Base-by-base conservation (phyloP, 768 basidiomycete species). In the Hortiboletus campestris region DNA sequence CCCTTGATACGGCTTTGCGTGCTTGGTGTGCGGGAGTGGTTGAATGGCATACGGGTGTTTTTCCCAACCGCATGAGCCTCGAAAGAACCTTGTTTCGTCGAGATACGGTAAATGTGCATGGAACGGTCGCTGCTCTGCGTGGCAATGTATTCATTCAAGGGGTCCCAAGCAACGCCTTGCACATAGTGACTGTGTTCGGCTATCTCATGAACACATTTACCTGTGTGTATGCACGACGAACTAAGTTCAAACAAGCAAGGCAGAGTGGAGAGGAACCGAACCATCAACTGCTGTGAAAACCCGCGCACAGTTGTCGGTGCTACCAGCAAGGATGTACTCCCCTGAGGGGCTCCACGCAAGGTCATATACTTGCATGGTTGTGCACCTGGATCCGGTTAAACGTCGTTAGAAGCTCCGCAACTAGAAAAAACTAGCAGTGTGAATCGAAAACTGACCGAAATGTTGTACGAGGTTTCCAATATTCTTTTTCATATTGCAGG, bases 81-180 rank as follows among this genome's bases (percentile, higher is more conserved):
- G 63, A 96, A 86, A 9, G 77, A 72, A n/a, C 91, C 90, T 43
- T 88, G 82, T 55, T 89, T 88, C 53, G 83, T 83, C 9, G 84
- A 83, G 61, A 98, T 85, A 58, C 83, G 82, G 73, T 98, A 93
- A 62, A 99, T 85, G 69, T 98, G 94, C 84, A 98, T 96, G 20
- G 94, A 89, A 44, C 96, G 82, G 72, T 99, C 97, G 65, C 89
- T 92, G 71, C 91, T 94, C 68, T 99, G 97, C 0, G 97, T 98
- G 4, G 97, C 95, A 57, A 99, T 91, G 67, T 90, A 98, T 71
- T 97, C 93, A 70, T 96, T 94, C 63, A 97, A 74, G 2, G 97
- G 97, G 62, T 99, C 97, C 97, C 97, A 99, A 0, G 96, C 92
- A 29, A 98, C 97, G 10, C 97, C 97, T 76, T 99, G 97, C 0